phyloP scores from a whole-genome alignment of 2,329 filamentous ascomycete genomes.

The Tolypocladium pustulatum region DNA sequence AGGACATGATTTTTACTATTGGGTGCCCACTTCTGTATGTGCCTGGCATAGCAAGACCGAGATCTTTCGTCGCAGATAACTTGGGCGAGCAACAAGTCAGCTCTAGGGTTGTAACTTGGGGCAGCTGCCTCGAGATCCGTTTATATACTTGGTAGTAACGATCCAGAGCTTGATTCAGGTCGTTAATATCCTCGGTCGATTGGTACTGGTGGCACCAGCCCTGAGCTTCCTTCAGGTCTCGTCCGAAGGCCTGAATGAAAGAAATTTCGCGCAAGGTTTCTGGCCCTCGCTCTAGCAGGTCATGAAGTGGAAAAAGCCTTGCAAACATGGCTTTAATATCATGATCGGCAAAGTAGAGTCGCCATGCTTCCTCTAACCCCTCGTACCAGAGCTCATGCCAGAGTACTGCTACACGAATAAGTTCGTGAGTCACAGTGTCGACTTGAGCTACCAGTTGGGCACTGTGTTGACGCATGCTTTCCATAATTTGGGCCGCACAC shows the following conservation, averaged over 20 bases:
- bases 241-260: constrained; percentile 93
- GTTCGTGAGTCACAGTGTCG: constrained; percentile 86
- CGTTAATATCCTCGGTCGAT: constrained; percentile 77
- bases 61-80: constrained; percentile 70
- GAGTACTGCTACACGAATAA: constrained; percentile 90
- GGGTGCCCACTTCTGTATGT: constrained; percentile 74
- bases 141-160: constrained; percentile 98
- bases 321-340: constrained; percentile 97
- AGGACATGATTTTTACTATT: constrained; percentile 76
- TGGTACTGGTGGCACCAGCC: constrained; percentile 94
- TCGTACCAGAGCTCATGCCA: constrained; percentile 99
- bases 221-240: constrained; percentile 86
- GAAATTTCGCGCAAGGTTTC: constrained; percentile 93
- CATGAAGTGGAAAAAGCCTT: constrained; percentile 80
- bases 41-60: constrained; percentile 91
- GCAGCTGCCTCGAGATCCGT: constrained; percentile 87
- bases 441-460: constrained; percentile 87
- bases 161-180: constrained; percentile 97
- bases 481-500: constrained; percentile 89
- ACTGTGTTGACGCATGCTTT: constrained; percentile 93
- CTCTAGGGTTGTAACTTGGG: constrained; percentile 83
- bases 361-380: constrained; percentile 88
- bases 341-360: constrained; percentile 93
- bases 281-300: constrained; percentile 79
- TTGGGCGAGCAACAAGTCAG: constrained; percentile 95